Conservation (phyloP, 2,329 filamentous ascomycete genomes). For the Elsinoe fawcettii region DNA sequence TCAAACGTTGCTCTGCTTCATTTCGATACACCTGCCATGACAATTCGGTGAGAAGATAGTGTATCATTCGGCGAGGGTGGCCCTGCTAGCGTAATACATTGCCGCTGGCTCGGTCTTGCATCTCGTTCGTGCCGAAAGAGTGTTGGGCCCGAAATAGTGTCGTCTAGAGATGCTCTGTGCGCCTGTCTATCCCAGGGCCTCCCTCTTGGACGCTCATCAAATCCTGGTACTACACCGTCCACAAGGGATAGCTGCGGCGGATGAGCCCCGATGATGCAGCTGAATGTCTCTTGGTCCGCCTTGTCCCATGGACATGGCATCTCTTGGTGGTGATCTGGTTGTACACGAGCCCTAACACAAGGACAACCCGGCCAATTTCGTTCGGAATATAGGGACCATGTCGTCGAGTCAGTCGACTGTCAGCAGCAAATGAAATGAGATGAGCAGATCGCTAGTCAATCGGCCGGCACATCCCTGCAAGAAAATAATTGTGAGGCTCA, state of each 20-base stretch:
- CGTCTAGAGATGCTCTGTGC: conserved; percentile 1
- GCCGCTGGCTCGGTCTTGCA: not conserved
- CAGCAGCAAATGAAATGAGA: not conserved
- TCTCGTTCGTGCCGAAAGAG: not conserved
- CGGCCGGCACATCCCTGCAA: not conserved
- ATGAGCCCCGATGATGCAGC: not conserved
- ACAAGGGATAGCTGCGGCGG: not conserved
- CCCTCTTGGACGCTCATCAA: not conserved
- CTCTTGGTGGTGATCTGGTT: not conserved
- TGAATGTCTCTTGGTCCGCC: not conserved
- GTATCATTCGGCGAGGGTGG: not conserved
- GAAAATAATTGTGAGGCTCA: not conserved
- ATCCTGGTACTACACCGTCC: not conserved
- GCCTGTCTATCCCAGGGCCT: not conserved
- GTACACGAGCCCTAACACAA: not conserved
- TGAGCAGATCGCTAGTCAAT: not conserved
- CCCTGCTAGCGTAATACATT: not conserved
- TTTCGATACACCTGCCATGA: not conserved
- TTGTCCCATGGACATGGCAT: not conserved
- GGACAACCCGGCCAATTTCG: not conserved
- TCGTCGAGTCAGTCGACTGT: not conserved
- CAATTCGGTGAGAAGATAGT: not conserved
- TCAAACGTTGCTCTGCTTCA: not conserved
- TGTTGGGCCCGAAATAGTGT: conserved; percentile 5
- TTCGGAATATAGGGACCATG: not conserved